Base-by-base conservation (phyloP, 495 filamentous ascomycete species). In the Lichina pygmaea region DNA sequence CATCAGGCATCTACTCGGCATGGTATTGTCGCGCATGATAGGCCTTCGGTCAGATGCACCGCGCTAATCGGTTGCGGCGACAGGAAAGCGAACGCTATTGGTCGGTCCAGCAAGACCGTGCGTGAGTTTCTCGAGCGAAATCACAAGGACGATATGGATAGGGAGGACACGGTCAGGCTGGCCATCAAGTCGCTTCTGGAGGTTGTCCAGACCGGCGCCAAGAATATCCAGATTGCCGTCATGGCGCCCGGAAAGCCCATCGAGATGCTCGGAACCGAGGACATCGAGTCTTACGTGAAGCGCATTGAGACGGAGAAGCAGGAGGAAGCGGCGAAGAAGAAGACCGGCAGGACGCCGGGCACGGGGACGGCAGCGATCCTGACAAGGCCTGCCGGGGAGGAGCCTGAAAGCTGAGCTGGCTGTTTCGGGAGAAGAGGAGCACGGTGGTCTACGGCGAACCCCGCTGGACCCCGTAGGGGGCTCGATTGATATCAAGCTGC, bases 71-170 rank as follows among this genome's bases (percentile, higher is more conserved):
- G 34, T 49, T 40, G 10, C 40, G 9, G 41, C 3, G 1, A 39
- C 46, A 94, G 86, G 89, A 97, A 97, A 73, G 91, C 89, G 52
- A 97, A 97, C 57, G 89, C 89, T 44, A 97, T 97, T 59, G 89
- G 89, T 41, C 77, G 89, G 53, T 93, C 86, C 15, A 91, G 81
- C 72, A 97, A 97, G 70, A 95, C 89, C 6, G 89, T 97, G 38
- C 77, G 89, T 47, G 89, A 97, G 58, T 97, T 97, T 64, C 69
- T 97, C 49, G 89, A 97, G 62, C 74, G 89, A 54, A 93, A 97
- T 62, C 91, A 97, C 66, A 89, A 93, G 64, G 78, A 81, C 50
- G 85, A 82, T 38, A 93, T 95, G 86, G 80, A 93, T 58, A 72
- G 85, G 44, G 84, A 93, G 62, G 77, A 82, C 50, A 94, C 89